Conservation (phyloP, 495 filamentous ascomycete species). For the Aspergillus diversus region DNA sequence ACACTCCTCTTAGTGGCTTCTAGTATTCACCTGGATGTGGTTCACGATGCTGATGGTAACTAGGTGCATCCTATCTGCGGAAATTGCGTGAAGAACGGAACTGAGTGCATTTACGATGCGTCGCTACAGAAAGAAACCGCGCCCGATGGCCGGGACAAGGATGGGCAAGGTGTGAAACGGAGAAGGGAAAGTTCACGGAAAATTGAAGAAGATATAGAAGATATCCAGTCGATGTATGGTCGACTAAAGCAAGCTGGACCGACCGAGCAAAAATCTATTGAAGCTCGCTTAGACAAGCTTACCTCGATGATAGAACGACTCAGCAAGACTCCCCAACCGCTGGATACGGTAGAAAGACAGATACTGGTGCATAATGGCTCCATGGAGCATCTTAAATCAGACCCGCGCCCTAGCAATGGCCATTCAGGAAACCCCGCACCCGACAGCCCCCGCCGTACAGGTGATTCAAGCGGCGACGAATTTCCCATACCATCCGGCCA, state of each 20-base stretch:
- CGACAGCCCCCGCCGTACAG: conserved; percentile 41
- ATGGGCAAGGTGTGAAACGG: conserved; percentile 41
- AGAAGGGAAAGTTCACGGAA: conserved; percentile 35
- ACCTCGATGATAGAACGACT: conserved; percentile 51
- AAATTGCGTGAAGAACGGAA: conserved; percentile 49
- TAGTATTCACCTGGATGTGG: not conserved
- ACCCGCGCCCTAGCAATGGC: conserved; percentile 25
- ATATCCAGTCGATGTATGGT: conserved; percentile 44
- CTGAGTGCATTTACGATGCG: conserved; percentile 49
- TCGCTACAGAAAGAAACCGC: conserved; percentile 33
- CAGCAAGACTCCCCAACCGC: conserved; percentile 35
- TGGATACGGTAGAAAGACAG: conserved; percentile 32
- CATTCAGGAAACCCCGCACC: conserved; percentile 21
- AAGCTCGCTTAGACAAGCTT: conserved; percentile 49
- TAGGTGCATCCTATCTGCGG: conserved; percentile 54
- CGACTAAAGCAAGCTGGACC: conserved; percentile 33
- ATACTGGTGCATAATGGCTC: conserved; percentile 28
- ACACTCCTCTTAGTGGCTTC: not conserved
- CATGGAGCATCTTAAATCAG: conserved; percentile 25
- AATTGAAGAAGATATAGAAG: conserved; percentile 43
- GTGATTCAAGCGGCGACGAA: conserved; percentile 47
- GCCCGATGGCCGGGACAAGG: conserved; percentile 20
- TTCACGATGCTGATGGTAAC: not conserved
- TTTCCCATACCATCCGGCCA: conserved; percentile 51
- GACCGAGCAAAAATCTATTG: conserved; percentile 42